Evolutionary conservation across 768 basidiomycete species (phyloP).

Genomic region (Tylopilus rubrobrunneus): DNA sequence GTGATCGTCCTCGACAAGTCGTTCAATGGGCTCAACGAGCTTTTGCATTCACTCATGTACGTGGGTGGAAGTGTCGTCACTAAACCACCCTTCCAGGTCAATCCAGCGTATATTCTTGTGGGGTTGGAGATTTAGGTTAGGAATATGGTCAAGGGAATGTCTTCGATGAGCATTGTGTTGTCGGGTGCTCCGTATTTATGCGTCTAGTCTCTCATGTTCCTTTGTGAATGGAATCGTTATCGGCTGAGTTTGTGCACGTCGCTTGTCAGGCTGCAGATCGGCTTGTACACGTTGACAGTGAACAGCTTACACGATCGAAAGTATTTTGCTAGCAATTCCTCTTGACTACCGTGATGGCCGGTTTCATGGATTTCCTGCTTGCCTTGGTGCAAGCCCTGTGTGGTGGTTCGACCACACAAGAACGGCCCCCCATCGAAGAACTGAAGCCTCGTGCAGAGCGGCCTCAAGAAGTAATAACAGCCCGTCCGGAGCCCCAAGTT

Average conservation of each 20-base stretch:
- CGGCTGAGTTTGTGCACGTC: too few species aligned
- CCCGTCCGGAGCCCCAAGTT: not conserved
- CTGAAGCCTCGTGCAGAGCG: conserved; percentile 1
- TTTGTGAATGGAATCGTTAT: too few species aligned
- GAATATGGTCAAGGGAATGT: conserved; percentile 29
- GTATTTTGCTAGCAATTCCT: not conserved
- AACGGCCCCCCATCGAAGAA: not conserved
- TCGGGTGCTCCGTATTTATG: conserved; percentile 12
- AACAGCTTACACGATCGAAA: too few species aligned
- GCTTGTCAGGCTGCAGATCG: not conserved
- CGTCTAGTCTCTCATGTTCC: not conserved
- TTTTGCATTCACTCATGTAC: conserved; percentile 90
- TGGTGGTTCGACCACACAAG: conserved; percentile 16
- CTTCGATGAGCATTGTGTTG: conserved; percentile 16
- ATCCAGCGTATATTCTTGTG: conserved; percentile 77
- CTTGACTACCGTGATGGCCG: conserved; percentile 11
- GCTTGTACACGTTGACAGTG: not conserved
- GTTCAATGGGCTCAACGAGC: conserved; percentile 63
- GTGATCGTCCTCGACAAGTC: conserved; percentile 78
- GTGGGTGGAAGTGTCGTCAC: conserved; percentile 85
- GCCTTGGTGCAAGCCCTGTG: conserved; percentile 22
- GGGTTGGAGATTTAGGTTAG: conserved; percentile 70
- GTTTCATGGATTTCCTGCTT: conserved; percentile 26
- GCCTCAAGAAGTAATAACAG: not conserved
- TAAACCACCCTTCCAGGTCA: conserved; percentile 70